Conservation (phyloP, 1,284 basidiomycete species). For the Coniophora puteana region DNA sequence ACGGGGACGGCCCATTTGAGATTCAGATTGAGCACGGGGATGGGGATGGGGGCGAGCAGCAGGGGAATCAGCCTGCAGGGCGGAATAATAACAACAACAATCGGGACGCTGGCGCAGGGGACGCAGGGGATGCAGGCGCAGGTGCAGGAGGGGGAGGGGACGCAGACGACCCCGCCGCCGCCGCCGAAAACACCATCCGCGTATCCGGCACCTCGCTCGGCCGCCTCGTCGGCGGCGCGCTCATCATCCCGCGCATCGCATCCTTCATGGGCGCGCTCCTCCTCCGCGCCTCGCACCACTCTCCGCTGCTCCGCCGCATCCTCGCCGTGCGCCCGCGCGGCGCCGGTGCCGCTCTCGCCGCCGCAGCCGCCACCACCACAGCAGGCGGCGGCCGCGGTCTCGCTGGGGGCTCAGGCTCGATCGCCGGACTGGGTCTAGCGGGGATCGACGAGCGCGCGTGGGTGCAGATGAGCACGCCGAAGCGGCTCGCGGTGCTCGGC, state of each 20-base stretch:
- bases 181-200: conserved; percentile 53
- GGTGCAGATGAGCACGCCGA: conserved; percentile 19
- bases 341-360: conserved; percentile 12
- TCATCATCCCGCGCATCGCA: conserved; percentile 62
- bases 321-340: conserved; percentile 48
- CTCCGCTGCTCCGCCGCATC: conserved; percentile 44
- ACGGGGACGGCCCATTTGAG: conserved; percentile 43
- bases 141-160: conserved; percentile 10
- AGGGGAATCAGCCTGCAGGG: conserved; percentile 11
- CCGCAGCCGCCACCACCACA: conserved; percentile 7
- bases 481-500: conserved; percentile 27
- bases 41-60: conserved; percentile 26
- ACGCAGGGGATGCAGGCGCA: conserved; percentile 10
- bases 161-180: conserved; percentile 23
- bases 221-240: conserved; percentile 58
- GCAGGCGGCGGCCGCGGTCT: too few relatives aligned
- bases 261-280: conserved; percentile 60
- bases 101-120: conserved; percentile 4
- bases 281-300: conserved; percentile 47
- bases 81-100: conserved; percentile 4
- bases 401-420: too few relatives aligned
- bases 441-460: conserved; percentile 20
- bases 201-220: conserved; percentile 57
- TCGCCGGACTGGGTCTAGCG: conserved; percentile 9
- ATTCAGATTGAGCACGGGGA: conserved; percentile 48